Conservation (phyloP, 495 filamentous ascomycete genomes). For the Hyaloscypha bicolor region DNA sequence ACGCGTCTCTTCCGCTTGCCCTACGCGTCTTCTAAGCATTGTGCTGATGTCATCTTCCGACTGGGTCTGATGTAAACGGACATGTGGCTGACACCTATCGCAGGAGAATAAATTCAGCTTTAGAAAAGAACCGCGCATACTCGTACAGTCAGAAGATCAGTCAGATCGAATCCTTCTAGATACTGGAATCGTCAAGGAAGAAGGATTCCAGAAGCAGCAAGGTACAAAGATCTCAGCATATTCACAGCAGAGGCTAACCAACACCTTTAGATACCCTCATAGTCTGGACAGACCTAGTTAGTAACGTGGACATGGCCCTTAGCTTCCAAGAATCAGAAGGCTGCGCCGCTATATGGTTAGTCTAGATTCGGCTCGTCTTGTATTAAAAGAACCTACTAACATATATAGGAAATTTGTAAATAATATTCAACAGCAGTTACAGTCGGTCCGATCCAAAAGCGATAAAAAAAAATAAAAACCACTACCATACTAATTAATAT, state of each 20-base stretch:
- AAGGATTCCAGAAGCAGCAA: constrained; percentile 98
- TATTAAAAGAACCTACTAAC: background rate
- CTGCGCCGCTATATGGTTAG: constrained; percentile 87
- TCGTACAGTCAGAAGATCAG: constrained; percentile 92
- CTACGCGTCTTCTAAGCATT: background rate
- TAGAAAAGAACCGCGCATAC: constrained; percentile 78
- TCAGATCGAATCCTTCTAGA: constrained; percentile 81
- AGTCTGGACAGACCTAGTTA: constrained; percentile 87
- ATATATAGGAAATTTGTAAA: constrained; percentile 83
- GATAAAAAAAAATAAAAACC: too few species aligned
- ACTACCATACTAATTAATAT: too few species aligned
- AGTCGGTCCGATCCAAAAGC: too few species aligned
- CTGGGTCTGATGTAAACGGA: constrained; percentile 14
- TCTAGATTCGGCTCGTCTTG: background rate
- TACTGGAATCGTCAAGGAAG: constrained; percentile 88
- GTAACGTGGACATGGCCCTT: constrained; percentile 92
- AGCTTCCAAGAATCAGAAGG: constrained; percentile 98
- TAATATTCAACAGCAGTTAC: constrained; percentile 75
- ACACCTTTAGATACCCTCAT: constrained; percentile 85
- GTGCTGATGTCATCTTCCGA: background rate
- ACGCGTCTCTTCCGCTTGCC: constrained; percentile 42
- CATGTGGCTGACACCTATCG: constrained; percentile 35
- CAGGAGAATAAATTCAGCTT: constrained; percentile 27
- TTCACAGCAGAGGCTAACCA: background rate
- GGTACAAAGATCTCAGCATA: constrained; percentile 56